These are phyloP conservation scores for Rhododendron kiyosumense DNA, from an alignment of 148 eudicot genomes.

Conservation along the genomic window DNA sequence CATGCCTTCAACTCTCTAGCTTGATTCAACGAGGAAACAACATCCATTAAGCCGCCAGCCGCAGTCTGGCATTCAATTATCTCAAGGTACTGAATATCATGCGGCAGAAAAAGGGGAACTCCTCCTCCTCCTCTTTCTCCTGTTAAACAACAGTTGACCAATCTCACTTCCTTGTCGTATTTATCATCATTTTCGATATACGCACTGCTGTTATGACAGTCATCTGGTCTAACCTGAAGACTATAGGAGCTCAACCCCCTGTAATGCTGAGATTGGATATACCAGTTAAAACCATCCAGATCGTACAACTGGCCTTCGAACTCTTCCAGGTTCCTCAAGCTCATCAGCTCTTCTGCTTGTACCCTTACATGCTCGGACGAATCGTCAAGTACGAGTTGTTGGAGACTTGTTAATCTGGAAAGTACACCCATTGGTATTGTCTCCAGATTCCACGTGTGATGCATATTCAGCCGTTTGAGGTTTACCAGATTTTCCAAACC, in stretches of 20 bases:
- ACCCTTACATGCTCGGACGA: background rate
- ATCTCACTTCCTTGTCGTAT: background rate
- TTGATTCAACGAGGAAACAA: background rate
- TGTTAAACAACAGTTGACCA: background rate
- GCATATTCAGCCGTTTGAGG: slow-evolving; percentile 8
- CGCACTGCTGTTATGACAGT: background rate
- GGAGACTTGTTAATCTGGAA: slow-evolving; percentile 1
- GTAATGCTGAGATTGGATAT: slow-evolving; percentile 5
- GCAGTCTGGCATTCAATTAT: background rate
- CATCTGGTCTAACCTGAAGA: background rate
- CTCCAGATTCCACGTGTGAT: background rate
- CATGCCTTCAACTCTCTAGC: slow-evolving; percentile 8
- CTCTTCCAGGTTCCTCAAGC: slow-evolving; percentile 9
- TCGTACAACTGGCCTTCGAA: slow-evolving; percentile 6
- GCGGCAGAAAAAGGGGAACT: background rate
- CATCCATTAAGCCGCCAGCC: background rate
- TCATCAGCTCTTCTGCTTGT: background rate
- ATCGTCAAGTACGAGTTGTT: background rate
- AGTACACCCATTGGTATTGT: background rate
- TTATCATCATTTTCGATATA: background rate
- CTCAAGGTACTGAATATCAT: slow-evolving; percentile 8
- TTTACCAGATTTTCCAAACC: slow-evolving; percentile 11
- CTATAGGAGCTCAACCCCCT: background rate
- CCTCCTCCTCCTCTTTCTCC: background rate
- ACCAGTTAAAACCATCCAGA: slow-evolving; percentile 6